Evolutionary conservation across 495 filamentous ascomycete species (phyloP).

Genomic region (Podospora fimiseda): DNA sequence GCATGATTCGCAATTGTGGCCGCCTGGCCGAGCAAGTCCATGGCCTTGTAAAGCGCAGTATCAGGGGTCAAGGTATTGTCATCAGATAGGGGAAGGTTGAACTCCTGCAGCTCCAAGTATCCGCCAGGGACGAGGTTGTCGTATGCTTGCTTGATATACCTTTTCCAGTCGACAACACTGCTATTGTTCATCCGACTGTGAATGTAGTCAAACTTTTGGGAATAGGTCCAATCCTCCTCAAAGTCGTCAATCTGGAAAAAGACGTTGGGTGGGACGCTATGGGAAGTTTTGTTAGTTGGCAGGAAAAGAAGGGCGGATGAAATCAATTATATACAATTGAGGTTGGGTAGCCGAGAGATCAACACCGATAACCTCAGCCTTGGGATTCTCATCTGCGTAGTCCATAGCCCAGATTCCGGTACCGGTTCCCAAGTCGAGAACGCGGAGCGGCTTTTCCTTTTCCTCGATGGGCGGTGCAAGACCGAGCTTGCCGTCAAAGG

Average conservation of each 20-base stretch:
- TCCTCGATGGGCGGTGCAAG: background rate
- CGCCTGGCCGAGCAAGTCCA: conserved; percentile 7
- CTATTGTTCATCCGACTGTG: conserved; percentile 39
- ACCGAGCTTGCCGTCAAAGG: conserved; percentile 4
- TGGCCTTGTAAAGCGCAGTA: conserved; percentile 5
- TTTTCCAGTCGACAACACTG: conserved; percentile 45
- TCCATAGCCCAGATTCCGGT: conserved; percentile 47
- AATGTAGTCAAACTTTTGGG: conserved; percentile 15
- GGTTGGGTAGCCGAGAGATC: conserved; percentile 35
- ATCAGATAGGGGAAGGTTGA: conserved; percentile 14
- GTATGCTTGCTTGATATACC: conserved; percentile 14
- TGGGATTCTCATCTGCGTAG: conserved; percentile 15
- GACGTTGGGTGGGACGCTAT: conserved; percentile 47
- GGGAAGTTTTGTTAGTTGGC: background rate
- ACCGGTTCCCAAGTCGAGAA: conserved; percentile 57
- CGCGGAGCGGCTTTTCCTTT: conserved; percentile 12
- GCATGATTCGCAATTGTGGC: conserved; percentile 7
- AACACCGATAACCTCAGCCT: conserved; percentile 42
- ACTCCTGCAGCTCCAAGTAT: conserved; percentile 20
- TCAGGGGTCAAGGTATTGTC: conserved; percentile 15
- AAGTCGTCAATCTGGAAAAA: conserved; percentile 52
- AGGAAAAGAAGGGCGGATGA: background rate
- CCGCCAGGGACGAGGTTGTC: conserved; percentile 20
- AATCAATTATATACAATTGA: conserved; percentile 12
- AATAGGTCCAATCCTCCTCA: conserved; percentile 41